Evolutionary conservation across 2,329 filamentous ascomycete genomes (phyloP).

Genomic region (Clarireedia paspali): DNA sequence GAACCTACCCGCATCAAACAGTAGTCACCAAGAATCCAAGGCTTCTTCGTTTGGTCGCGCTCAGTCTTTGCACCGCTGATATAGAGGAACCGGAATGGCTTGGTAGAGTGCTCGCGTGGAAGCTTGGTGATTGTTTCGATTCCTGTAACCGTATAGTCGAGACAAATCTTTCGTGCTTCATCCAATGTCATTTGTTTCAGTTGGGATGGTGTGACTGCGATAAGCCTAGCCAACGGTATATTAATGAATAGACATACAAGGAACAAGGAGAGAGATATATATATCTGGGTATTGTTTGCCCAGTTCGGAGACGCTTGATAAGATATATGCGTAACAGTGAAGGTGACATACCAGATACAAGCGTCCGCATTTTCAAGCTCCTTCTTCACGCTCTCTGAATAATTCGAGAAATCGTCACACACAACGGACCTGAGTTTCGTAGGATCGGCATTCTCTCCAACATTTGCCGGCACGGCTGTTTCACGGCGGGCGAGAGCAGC

Average conservation of each 20-base stretch:
- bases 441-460: background rate
- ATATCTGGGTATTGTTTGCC: background rate
- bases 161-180: slow-evolving; percentile 35
- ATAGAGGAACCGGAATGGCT: slow-evolving; percentile 41
- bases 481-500: slow-evolving; percentile 26
- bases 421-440: slow-evolving; percentile 29
- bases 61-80: slow-evolving; percentile 38
- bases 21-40: slow-evolving; percentile 34
- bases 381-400: slow-evolving; percentile 27
- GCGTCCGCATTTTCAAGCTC: slow-evolving; percentile 29
- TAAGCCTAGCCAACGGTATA: slow-evolving; percentile 26
- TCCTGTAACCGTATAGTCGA: slow-evolving; percentile 30
- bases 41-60: slow-evolving; percentile 39
- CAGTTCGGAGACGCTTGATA: too few relatives aligned
- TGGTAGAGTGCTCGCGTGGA: slow-evolving; percentile 16
- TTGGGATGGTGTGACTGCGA: slow-evolving; percentile 37
- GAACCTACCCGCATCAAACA: slow-evolving; percentile 38
- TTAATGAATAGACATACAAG: background rate
- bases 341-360: slow-evolving; percentile 31
- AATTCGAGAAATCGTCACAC: slow-evolving; percentile 29
- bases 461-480: slow-evolving; percentile 11
- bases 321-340: background rate
- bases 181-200: slow-evolving; percentile 28
- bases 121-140: slow-evolving; percentile 30
- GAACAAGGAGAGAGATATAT: background rate